Conservation (phyloP, 306 rosid species). For the Trifolium fragiferum region DNA sequence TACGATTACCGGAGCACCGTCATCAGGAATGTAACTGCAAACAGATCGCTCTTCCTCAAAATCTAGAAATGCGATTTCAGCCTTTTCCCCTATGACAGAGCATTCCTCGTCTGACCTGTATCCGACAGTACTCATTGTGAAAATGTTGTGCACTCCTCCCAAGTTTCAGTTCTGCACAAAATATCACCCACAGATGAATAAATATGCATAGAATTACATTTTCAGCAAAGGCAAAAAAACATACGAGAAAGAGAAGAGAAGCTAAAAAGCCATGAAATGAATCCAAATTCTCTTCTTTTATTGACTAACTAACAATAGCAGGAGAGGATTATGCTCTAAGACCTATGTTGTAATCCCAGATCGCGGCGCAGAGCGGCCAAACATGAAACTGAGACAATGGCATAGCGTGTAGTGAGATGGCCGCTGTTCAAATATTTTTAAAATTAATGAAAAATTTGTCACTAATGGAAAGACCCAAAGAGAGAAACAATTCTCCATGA, state of each 20-base stretch:
- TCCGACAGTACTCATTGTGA: constrained; percentile 60
- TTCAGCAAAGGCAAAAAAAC: constrained; percentile 10
- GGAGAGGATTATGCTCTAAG: background rate
- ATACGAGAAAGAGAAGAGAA: background rate
- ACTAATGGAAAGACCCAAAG: background rate
- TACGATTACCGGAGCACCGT: constrained; percentile 60
- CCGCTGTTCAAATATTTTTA: background rate
- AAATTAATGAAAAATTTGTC: constrained; percentile 1
- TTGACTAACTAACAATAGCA: background rate
- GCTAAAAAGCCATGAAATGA: constrained; percentile 24
- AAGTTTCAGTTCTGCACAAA: constrained; percentile 48
- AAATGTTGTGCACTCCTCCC: constrained; percentile 36
- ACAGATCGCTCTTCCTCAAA: constrained; percentile 76
- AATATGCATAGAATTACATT: background rate
- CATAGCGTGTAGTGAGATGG: background rate
- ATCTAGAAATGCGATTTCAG: constrained; percentile 80
- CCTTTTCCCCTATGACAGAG: constrained; percentile 79
- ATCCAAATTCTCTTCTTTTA: constrained; percentile 5
- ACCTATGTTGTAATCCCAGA: background rate
- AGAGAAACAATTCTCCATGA: background rate
- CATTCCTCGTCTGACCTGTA: constrained; percentile 66
- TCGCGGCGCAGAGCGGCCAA: background rate
- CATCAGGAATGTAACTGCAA: constrained; percentile 59
- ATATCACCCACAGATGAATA: constrained; percentile 17
- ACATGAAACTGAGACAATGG: constrained; percentile 1